Conservation (phyloP, 2,329 filamentous ascomycete species). For the Nemania diffusa region DNA sequence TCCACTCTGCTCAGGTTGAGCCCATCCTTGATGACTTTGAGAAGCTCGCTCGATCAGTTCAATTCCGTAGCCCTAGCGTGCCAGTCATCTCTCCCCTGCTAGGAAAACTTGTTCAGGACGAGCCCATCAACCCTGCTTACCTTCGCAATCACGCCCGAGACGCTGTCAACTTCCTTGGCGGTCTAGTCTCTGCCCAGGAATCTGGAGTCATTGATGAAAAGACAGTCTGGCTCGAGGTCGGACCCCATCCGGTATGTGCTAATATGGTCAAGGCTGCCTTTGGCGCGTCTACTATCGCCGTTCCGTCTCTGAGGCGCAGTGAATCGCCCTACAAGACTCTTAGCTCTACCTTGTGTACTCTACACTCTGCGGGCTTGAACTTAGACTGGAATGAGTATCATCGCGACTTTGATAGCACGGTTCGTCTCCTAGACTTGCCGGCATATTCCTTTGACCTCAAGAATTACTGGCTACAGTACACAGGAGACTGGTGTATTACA, state of each 20-base stretch:
- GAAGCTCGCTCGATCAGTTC: slow-evolving; percentile 61
- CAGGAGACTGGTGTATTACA: slow-evolving; percentile 67
- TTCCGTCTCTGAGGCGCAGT: slow-evolving; percentile 70
- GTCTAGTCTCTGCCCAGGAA: slow-evolving; percentile 67
- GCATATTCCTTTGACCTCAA: slow-evolving; percentile 76
- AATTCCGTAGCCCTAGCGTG: slow-evolving; percentile 65
- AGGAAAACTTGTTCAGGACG: slow-evolving; percentile 68
- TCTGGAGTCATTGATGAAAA: slow-evolving; percentile 70
- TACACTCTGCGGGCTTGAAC: slow-evolving; percentile 67
- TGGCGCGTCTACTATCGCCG: slow-evolving; percentile 62
- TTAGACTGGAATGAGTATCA: slow-evolving; percentile 76
- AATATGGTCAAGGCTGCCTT: slow-evolving; percentile 75
- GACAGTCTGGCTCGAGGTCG: slow-evolving; percentile 77
- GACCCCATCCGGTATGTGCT: slow-evolving; percentile 76
- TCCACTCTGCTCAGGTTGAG: slow-evolving; percentile 73
- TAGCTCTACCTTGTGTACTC: slow-evolving; percentile 63
- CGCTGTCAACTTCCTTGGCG: slow-evolving; percentile 74
- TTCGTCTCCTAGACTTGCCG: slow-evolving; percentile 72
- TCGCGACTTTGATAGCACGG: slow-evolving; percentile 66
- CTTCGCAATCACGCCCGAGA: slow-evolving; percentile 73
- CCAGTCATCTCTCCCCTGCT: slow-evolving; percentile 75
- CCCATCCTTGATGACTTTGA: slow-evolving; percentile 71
- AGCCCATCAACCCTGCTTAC: slow-evolving; percentile 69
- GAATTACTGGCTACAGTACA: slow-evolving; percentile 77
- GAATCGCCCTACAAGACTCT: slow-evolving; percentile 74